Evolutionary conservation across 2,329 filamentous ascomycete species (phyloP), one percentile per base, ranked within the genome.

Genomic region (Didymella segeticola): DNA sequence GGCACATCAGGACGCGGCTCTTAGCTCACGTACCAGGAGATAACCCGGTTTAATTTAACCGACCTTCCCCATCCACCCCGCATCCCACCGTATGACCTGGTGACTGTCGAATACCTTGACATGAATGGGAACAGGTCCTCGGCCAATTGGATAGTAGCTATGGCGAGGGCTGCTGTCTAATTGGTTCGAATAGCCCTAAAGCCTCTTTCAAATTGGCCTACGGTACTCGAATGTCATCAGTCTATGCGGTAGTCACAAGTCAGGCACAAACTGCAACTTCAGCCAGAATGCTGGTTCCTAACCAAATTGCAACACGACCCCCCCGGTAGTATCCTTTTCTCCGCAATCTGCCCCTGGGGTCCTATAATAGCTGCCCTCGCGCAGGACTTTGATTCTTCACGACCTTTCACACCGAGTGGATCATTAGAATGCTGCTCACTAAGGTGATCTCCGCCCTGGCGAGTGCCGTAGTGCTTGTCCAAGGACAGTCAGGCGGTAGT

Each of bases 41-140:
- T 49, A n/a, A 48, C 15, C 54, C 54, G 54, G 37, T 50, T 47
- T 60, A 62, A 70, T 71, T 72, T 73, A 71, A 58, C 69, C 69
- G 68, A 57, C 50, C 62, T 64, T 63, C 58, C 66, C 57, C 55
- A 47, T 56, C 46, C 48, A 65, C 64, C 64, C 64, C 64, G 57
- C 67, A 54, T 31, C 36, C 51, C n/a, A n/a, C n/a, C n/a, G n/a
- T n/a, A n/a, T n/a, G n/a, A n/a, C n/a, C n/a, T n/a, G n/a, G n/a
- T n/a, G n/a, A n/a, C n/a, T n/a, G n/a, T n/a, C n/a, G n/a, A n/a
- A n/a, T n/a, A n/a, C n/a, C n/a, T n/a, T n/a, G n/a, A n/a, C n/a
- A n/a, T n/a, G n/a, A n/a, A n/a, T n/a, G n/a, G n/a, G n/a, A n/a
- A n/a, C n/a, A n/a, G n/a, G n/a, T n/a, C n/a, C n/a, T n/a, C n/a